A percentile compares a stretch with the other conserved stretches of the same genome.
Conservation (phyloP, 257 asterid species). For the Capsicum baccatum region DNA sequence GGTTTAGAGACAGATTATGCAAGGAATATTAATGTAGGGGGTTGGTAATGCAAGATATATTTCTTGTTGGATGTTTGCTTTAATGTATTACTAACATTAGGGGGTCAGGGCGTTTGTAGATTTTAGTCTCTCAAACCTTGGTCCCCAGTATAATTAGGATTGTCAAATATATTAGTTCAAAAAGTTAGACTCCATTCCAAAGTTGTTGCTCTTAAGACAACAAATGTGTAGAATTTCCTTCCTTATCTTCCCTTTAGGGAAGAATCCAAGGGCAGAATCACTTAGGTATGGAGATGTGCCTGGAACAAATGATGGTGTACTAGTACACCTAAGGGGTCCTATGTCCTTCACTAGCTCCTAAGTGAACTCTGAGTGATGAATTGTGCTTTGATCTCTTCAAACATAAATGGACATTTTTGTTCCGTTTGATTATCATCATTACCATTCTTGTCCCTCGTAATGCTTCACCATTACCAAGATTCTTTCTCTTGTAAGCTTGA, state of each 20-base stretch:
- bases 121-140: constrained; percentile 47
- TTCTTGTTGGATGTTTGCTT: background rate
- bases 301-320: constrained; percentile 59
- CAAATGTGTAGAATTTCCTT: constrained; percentile 38
- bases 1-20: background rate
- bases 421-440: constrained; percentile 40
- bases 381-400: constrained; percentile 77
- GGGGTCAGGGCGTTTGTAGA: constrained; percentile 11
- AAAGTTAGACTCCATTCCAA: constrained; percentile 38
- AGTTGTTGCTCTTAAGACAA: constrained; percentile 40
- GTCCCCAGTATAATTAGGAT: background rate
- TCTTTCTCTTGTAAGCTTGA: constrained; percentile 48
- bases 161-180: background rate
- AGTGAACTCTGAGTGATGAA: constrained; percentile 65
- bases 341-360: constrained; percentile 68
- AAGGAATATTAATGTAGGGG: background rate
- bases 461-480: constrained; percentile 44
- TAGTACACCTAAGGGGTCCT: constrained; percentile 36
- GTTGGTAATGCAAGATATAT: background rate
- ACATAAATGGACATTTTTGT: constrained; percentile 61
- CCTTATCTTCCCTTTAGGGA: constrained; percentile 41
- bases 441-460: constrained; percentile 47
- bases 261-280: constrained; percentile 55
- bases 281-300: constrained; percentile 44
- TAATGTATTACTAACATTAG: background rate